Evolutionary conservation across 176 grass and related monocot species (phyloP).

Genomic region (Eleusine indica): DNA sequence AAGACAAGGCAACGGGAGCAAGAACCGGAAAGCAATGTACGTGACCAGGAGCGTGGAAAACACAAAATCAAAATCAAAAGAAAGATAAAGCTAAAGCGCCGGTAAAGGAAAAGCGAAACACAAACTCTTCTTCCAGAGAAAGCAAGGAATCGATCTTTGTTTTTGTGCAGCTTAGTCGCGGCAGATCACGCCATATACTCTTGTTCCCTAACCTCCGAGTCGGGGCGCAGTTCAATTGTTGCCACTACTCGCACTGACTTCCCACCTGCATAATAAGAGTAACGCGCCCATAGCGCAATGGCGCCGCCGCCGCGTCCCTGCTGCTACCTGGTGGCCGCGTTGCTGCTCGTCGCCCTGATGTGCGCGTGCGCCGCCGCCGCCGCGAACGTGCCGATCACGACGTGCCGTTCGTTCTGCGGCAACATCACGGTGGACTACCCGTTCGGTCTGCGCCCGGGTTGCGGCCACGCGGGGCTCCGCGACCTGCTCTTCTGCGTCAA

Average conservation of each 20-base stretch:
- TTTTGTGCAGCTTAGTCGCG: not conserved
- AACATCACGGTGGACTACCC: constrained; percentile 98
- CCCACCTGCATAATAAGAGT: not conserved
- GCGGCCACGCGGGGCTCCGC: constrained; percentile 85
- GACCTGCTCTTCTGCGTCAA: constrained; percentile 92
- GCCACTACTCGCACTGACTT: not conserved
- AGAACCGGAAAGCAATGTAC: constrained; percentile 16
- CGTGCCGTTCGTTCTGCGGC: constrained; percentile 86
- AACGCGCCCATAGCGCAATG: constrained; percentile 8
- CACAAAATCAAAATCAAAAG: constrained; percentile 23
- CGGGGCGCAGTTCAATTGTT: not conserved
- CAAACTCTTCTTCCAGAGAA: constrained; percentile 35
- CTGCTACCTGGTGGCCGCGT: not conserved
- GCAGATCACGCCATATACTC: not conserved
- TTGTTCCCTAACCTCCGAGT: not conserved
- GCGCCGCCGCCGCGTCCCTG: not conserved
- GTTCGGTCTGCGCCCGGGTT: constrained; percentile 69
- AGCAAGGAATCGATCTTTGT: constrained; percentile 54
- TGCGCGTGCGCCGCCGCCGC: constrained; percentile 17
- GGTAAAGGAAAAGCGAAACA: constrained; percentile 43
- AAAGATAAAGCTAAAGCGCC: constrained; percentile 48
- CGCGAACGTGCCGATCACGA: constrained; percentile 57
- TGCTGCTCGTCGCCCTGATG: constrained; percentile 17
- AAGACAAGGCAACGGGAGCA: not conserved
- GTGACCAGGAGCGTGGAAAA: not conserved